phyloP scores from a whole-genome alignment of 352 stramenopile genomes.

The Phytophthora parvispora region DNA sequence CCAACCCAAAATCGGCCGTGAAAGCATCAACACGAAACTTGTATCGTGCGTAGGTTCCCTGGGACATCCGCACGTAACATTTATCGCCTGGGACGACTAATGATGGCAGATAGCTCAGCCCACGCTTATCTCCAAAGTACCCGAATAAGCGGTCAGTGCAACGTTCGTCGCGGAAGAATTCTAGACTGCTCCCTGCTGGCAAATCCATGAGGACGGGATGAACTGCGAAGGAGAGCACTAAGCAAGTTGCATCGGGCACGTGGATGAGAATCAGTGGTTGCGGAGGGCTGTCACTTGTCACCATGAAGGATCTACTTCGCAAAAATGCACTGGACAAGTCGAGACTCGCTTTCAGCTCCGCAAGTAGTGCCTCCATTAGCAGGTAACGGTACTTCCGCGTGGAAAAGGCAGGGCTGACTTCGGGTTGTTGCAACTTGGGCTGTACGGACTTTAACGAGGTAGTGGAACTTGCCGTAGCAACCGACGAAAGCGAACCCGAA shows the following conservation, averaged over 20 bases:
- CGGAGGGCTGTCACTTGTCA: conserved; percentile 76
- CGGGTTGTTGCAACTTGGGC: conserved; percentile 39
- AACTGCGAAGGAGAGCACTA: conserved; percentile 84
- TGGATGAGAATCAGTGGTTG: conserved; percentile 69
- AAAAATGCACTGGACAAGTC: conserved; percentile 60
- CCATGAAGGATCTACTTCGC: conserved; percentile 63
- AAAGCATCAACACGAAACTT: conserved; percentile 84
- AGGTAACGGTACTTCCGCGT: conserved; percentile 67
- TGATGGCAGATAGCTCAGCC: conserved; percentile 72
- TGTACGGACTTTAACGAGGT: conserved; percentile 36
- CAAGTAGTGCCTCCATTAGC: conserved; percentile 69
- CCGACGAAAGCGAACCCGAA: conserved; percentile 2
- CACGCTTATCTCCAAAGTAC: conserved; percentile 81
- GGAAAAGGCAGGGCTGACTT: conserved; percentile 35
- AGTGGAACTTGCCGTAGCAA: neutral
- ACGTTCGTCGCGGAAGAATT: conserved; percentile 75
- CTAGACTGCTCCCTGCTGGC: conserved; percentile 70
- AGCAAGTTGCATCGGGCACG: conserved; percentile 69
- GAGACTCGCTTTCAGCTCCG: conserved; percentile 62
- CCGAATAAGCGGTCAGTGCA: conserved; percentile 75
- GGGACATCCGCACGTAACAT: conserved; percentile 74
- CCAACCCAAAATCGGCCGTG: conserved; percentile 76
- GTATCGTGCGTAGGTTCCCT: conserved; percentile 77
- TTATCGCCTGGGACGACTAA: conserved; percentile 67
- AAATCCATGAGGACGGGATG: conserved; percentile 87